These are phyloP conservation scores for Diphasiastrum complanatum DNA, from an alignment of 83 land plant species.

Conservation along the genomic window DNA sequence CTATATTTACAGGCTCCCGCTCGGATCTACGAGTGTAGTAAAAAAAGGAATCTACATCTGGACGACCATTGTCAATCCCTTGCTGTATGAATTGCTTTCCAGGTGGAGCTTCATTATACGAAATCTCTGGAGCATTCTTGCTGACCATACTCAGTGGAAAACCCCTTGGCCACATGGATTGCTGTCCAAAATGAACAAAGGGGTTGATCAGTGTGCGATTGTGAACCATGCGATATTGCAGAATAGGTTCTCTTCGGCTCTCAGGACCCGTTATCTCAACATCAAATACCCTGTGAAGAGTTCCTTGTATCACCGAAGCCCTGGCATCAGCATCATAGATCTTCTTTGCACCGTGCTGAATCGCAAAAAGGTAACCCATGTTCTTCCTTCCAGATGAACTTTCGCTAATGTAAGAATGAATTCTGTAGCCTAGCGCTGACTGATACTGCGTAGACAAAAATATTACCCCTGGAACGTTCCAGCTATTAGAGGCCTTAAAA, in stretches of 20 bases:
- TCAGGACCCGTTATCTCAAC: constrained; percentile 56
- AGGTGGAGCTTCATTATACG: constrained; percentile 62
- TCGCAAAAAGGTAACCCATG: constrained; percentile 85
- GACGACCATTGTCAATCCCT: constrained; percentile 67
- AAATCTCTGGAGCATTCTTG: constrained; percentile 62
- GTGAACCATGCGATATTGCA: constrained; percentile 57
- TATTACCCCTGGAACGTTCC: constrained; percentile 73
- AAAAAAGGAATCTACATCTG: constrained; percentile 12
- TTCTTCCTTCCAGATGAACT: constrained; percentile 62
- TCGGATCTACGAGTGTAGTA: constrained; percentile 4
- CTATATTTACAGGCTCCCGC: constrained; percentile 6
- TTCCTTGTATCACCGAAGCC: constrained; percentile 47
- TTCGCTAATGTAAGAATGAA: constrained; percentile 51
- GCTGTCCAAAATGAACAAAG: constrained; percentile 93
- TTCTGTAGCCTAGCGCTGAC: constrained; percentile 55
- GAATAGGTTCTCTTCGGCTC: constrained; percentile 47
- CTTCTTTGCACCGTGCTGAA: constrained; percentile 83
- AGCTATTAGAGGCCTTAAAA: constrained; percentile 58
- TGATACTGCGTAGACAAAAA: constrained; percentile 62
- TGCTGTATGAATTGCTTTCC: constrained; percentile 92
- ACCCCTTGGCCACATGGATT: constrained; percentile 97
- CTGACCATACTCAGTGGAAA: constrained; percentile 71
- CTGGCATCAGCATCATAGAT: constrained; percentile 85
- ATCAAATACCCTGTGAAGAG: constrained; percentile 64
- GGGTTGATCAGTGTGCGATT: constrained; percentile 82